phyloP scores from a whole-genome alignment of 2,329 filamentous ascomycete species.

The Trematosphaeria pertusa region DNA sequence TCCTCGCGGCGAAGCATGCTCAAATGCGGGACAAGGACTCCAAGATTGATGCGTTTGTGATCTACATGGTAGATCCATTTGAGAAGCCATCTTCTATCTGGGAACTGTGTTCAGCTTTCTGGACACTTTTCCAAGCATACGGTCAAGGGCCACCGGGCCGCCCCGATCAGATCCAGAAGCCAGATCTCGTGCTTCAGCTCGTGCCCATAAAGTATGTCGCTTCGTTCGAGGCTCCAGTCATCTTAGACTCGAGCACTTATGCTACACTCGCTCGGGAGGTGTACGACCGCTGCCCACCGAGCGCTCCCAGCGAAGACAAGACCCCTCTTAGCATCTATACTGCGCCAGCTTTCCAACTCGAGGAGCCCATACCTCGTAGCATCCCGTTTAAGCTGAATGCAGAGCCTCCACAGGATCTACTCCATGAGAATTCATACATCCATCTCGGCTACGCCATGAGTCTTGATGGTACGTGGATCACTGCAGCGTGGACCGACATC shows the following conservation, averaged over 20 bases:
- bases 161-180: slow-evolving; percentile 34
- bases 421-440: slow-evolving; percentile 80
- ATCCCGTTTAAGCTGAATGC: slow-evolving; percentile 77
- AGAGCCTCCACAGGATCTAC: slow-evolving; percentile 73
- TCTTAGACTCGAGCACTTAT: slow-evolving; percentile 68
- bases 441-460: slow-evolving; percentile 82
- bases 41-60: slow-evolving; percentile 67
- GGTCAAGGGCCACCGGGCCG: slow-evolving; percentile 57
- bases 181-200: slow-evolving; percentile 78
- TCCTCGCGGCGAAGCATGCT: slow-evolving; percentile 41
- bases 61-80: slow-evolving; percentile 78
- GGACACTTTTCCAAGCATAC: slow-evolving; percentile 73
- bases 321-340: slow-evolving; percentile 61
- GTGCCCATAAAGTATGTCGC: slow-evolving; percentile 73
- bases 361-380: slow-evolving; percentile 70
- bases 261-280: slow-evolving; percentile 73
- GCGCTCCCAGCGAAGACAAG: slow-evolving; percentile 39
- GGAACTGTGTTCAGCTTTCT: slow-evolving; percentile 77
- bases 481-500: slow-evolving; percentile 81
- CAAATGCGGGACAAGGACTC: slow-evolving; percentile 47
- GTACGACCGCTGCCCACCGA: slow-evolving; percentile 74
- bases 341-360: slow-evolving; percentile 75
- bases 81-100: slow-evolving; percentile 64
- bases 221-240: slow-evolving; percentile 66
- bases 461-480: slow-evolving; percentile 78